phyloP scores from a whole-genome alignment of 179 eudicot species.

The Gypsophila paniculata region DNA sequence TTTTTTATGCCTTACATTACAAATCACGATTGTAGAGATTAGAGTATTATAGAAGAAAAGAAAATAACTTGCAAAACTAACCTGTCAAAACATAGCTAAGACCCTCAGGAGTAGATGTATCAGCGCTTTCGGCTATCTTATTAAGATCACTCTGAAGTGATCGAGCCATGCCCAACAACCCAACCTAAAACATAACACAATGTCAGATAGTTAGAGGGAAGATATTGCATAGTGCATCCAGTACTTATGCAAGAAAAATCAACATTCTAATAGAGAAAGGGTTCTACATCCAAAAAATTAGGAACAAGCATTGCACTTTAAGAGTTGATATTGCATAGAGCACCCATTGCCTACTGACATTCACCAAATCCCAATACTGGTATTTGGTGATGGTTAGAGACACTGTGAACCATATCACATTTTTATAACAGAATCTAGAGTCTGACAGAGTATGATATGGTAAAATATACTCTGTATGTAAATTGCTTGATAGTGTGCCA shows the following conservation, averaged over 20 bases:
- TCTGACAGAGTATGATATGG: no score
- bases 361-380: no score
- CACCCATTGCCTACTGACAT: no score
- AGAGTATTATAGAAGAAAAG: neutral
- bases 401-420: no score
- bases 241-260: neutral
- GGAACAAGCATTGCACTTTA: neutral
- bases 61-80: conserved; percentile 19
- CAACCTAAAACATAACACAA: conserved; percentile 44
- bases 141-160: conserved; percentile 82
- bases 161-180: conserved; percentile 76
- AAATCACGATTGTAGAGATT: neutral
- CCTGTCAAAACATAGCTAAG: conserved; percentile 77
- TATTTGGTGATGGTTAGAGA: no score
- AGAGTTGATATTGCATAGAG: no score
- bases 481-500: no score
- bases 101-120: conserved; percentile 77
- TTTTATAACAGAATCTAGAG: no score
- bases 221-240: neutral
- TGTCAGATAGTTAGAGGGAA: neutral
- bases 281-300: neutral
- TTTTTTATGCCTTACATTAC: neutral
- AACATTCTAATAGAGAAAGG: neutral
- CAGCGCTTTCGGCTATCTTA: conserved; percentile 78
- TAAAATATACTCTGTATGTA: no score